phyloP scores from a whole-genome alignment of 805 yeast genomes.

The Saccharomyces eubayanus region DNA sequence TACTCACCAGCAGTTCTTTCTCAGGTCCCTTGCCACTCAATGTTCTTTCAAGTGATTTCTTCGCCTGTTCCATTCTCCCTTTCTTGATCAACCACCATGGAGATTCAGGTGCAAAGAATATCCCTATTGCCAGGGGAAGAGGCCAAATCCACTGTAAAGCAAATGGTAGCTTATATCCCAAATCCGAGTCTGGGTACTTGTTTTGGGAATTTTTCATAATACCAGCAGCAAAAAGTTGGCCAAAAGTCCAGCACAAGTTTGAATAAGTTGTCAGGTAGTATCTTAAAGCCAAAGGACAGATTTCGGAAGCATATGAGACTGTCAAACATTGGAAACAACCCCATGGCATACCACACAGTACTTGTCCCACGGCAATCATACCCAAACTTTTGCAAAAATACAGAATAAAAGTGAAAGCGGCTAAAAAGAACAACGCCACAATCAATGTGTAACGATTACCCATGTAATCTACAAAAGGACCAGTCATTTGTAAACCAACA shows the following conservation, averaged over 20 bases:
- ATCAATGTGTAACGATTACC: constrained; percentile 39
- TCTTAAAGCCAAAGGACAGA: constrained; percentile 45
- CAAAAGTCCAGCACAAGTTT: constrained; percentile 48
- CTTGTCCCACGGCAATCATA: constrained; percentile 37
- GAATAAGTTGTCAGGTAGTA: constrained; percentile 42
- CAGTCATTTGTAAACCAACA: constrained; percentile 40
- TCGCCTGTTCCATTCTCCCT: constrained; percentile 46
- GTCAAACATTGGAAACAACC: constrained; percentile 48
- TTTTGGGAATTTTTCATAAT: constrained; percentile 35
- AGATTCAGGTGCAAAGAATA: constrained; percentile 50
- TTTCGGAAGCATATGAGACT: constrained; percentile 50
- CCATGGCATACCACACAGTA: constrained; percentile 43
- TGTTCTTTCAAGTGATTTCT: constrained; percentile 32
- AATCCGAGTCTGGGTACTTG: constrained; percentile 17
- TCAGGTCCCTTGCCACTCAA: constrained; percentile 27
- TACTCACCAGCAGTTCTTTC: constrained; percentile 32
- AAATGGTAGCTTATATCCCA: constrained; percentile 47
- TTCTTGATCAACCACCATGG: constrained; percentile 63
- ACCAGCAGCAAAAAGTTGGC: constrained; percentile 49
- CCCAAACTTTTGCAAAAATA: constrained; percentile 39
- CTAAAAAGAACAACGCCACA: constrained; percentile 25
- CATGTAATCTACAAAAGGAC: constrained; percentile 36
- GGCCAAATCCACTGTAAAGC: constrained; percentile 59
- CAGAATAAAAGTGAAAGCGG: constrained; percentile 38
- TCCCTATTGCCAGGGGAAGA: constrained; percentile 36